Evolutionary conservation across 192 early-diverging fungal species (phyloP), one percentile per base, ranked within the genome.

Genomic region (Rhizophagus sp.): DNA sequence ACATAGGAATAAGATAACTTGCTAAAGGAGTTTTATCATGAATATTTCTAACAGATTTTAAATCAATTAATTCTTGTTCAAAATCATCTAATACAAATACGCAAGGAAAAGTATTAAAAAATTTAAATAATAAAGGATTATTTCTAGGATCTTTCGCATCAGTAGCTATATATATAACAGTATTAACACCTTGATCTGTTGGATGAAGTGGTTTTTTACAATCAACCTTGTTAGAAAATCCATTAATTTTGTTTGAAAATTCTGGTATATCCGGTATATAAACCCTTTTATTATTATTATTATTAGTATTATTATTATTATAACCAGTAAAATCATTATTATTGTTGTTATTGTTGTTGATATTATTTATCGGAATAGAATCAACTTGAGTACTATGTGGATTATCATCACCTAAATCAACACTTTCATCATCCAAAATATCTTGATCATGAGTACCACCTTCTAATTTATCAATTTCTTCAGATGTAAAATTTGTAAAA

Each of bases 11-110:
- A 47, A 90, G 57, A 76, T 87, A 88, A 17, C 79, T 82, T 62
- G 80, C 80, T 61, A 90, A 73, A 15, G 83, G 81, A 4, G 88
- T 85, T 11, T 84, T 81, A 79, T 86, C 85, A 33, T 89, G 87
- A n/a, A 22, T 25, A 67, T 86, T 86, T 75, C 79, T 81, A 62
- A 80, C 83, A 2, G 79, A 66, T 27, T 84, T 82, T 33, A 86
- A 72, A 15, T 83, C 79, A 2, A 34, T 65, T 33, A 86, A 33
- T 19, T 82, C 62, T 12, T 83, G 77, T 8, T 85, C 79, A 81
- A 90, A 90, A 80, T 90, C 87, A 39, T 79, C 80, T 34, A 90
- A 70, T 15, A 86, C 84, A 63, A 90, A 89, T 62, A 85, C 81
- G 76, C 89, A 90, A 25, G 87, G 86, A 67, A 88, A 90, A 33